phyloP scores from a whole-genome alignment of 106 monocot genomes.

The Iris macrosiphon region DNA sequence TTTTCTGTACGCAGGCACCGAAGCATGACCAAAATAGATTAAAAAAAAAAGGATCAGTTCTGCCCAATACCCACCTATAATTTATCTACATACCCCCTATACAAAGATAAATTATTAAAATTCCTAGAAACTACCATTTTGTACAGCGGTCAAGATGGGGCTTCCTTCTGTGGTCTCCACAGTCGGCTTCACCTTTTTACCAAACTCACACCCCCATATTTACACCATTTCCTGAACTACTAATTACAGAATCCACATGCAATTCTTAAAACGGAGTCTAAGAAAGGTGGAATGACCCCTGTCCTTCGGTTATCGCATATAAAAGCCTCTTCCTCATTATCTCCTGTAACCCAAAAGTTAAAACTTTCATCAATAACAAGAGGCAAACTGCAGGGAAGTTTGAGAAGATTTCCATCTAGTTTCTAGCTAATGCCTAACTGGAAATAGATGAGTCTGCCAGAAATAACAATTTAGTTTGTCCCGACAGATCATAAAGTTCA shows the following conservation, averaged over 20 bases:
- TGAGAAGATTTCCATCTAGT: too few relatives aligned
- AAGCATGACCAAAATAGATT: too few relatives aligned
- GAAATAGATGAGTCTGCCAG: too few relatives aligned
- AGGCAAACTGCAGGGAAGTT: too few relatives aligned
- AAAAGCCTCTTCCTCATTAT: conserved; percentile 59
- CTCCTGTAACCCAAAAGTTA: conserved; percentile 74
- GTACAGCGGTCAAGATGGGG: conserved; percentile 4
- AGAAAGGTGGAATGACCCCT: conserved; percentile 83
- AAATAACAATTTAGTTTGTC: too few relatives aligned
- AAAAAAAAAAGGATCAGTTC: too few relatives aligned
- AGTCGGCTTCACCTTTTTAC: conserved; percentile 3
- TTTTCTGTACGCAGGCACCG: too few relatives aligned
- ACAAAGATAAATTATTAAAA: not conserved
- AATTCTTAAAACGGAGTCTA: conserved; percentile 10
- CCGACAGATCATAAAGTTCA: too few relatives aligned
- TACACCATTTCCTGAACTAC: not conserved
- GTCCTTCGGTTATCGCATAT: conserved; percentile 94
- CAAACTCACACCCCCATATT: not conserved
- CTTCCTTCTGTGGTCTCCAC: not conserved
- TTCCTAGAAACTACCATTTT: not conserved
- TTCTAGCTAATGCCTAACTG: too few relatives aligned
- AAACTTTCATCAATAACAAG: too few relatives aligned
- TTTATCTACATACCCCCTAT: too few relatives aligned
- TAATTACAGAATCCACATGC: conserved; percentile 14
- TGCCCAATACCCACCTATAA: not conserved